A percentile compares a stretch with the other conserved stretches of the same genome.
These are phyloP conservation scores for Stipa capillata DNA, from an alignment of 176 grass and related monocot species.

Conservation along the genomic window DNA sequence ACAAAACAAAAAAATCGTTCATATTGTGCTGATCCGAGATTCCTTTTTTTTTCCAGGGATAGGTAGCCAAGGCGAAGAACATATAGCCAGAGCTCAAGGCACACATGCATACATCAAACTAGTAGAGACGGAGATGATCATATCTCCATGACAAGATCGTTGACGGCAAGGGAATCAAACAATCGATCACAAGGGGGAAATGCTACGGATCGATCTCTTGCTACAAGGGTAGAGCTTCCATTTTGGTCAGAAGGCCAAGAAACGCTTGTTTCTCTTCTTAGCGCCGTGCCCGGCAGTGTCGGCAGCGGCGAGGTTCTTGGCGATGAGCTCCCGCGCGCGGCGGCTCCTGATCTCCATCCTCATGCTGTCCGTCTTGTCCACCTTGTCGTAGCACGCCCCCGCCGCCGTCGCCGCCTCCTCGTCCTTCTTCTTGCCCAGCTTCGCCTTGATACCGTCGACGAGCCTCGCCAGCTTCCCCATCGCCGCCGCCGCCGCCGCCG, in stretches of 20 bases:
- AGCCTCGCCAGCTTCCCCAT: constrained; percentile 56
- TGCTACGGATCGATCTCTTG: background rate
- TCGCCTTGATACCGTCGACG: constrained; percentile 64
- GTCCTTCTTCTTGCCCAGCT: constrained; percentile 37
- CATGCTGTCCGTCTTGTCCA: constrained; percentile 90
- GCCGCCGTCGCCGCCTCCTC: background rate
- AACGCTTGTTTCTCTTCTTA: constrained; percentile 28
- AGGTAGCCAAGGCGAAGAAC: background rate
- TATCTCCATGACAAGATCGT: background rate
- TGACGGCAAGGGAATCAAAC: background rate
- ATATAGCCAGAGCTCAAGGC: background rate
- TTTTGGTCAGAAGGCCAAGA: constrained; percentile 33
- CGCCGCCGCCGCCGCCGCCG: constrained; percentile 25
- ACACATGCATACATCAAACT: background rate
- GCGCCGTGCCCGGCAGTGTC: constrained; percentile 20
- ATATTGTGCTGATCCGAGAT: no score
- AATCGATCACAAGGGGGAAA: background rate
- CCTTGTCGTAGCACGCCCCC: constrained; percentile 39
- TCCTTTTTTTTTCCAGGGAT: no score
- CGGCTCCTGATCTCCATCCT: constrained; percentile 74
- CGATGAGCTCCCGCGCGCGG: constrained; percentile 59
- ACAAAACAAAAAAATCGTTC: no score
- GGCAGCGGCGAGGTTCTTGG: constrained; percentile 68
- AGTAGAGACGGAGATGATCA: background rate
- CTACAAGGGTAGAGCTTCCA: background rate